Conservation (phyloP, 495 filamentous ascomycete species). For the Podospora sp. region DNA sequence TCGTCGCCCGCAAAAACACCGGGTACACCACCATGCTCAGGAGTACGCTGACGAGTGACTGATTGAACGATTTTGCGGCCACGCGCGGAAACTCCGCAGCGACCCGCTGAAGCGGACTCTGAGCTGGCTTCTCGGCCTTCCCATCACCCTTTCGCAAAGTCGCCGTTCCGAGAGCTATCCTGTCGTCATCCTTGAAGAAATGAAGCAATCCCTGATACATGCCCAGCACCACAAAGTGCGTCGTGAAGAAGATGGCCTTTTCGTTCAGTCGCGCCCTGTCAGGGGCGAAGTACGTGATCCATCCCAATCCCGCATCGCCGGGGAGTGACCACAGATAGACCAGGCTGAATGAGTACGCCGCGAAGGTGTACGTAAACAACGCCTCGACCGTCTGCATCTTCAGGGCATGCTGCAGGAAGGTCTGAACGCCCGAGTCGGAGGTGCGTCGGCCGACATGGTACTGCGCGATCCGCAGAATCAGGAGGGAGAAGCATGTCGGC, state of each 20-base stretch:
- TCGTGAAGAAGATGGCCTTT: conserved; percentile 76
- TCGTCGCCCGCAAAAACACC: conserved; percentile 59
- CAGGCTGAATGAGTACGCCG: conserved; percentile 78
- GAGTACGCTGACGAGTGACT: conserved; percentile 48
- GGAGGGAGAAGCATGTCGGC: conserved; percentile 64
- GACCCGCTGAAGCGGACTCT: conserved; percentile 29
- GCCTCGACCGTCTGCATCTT: conserved; percentile 66
- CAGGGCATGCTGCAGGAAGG: conserved; percentile 58
- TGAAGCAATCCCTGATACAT: conserved; percentile 70
- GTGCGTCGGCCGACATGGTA: conserved; percentile 77
- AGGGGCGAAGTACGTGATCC: conserved; percentile 65
- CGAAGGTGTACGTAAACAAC: conserved; percentile 70
- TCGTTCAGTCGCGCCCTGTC: conserved; percentile 87
- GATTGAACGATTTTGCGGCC: conserved; percentile 35
- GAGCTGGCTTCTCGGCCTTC: conserved; percentile 35
- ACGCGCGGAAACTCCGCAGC: conserved; percentile 39
- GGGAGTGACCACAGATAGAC: conserved; percentile 78
- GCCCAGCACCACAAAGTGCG: conserved; percentile 68
- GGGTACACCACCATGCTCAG: conserved; percentile 63
- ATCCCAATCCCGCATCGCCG: conserved; percentile 65
- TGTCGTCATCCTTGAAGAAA: conserved; percentile 73
- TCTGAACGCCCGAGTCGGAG: conserved; percentile 65
- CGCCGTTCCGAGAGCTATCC: conserved; percentile 55
- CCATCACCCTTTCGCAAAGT: conserved; percentile 26
- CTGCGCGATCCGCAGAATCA: conserved; percentile 81